Evolutionary conservation across 176 grass and related monocot species (phyloP), one percentile per base, ranked within the genome.

Genomic region (Phoenix roebelenii): DNA sequence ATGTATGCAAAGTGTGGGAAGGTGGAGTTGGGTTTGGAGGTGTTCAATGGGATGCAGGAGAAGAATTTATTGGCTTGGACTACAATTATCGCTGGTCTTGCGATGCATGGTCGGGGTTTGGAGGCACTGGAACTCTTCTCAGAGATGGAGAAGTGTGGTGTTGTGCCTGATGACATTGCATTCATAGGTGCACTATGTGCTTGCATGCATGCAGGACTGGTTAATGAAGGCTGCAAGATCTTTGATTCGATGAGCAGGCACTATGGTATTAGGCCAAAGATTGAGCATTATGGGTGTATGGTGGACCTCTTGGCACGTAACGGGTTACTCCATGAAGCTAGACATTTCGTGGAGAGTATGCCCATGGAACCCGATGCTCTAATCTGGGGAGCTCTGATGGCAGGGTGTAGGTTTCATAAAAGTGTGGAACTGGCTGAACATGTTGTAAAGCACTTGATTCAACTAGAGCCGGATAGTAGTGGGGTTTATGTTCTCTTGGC

Each of bases 231-330:
- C 14, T 44, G 39, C 14, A 51, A 52, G 17, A 48, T 68, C 25
- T 68, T 55, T 39, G 55, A 68, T 57, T 68, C 54, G 52, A 68
- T 68, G 65, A 25, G 55, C 9, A 25, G 51, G 10, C 10, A 2
- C 35, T 57, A 56, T 44, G 65, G 52, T 25, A 17, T 57, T 18
- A 68, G 28, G 52, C 65, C 65, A 22, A 54, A 18, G 52, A 44
- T 68, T 56, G 25, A 57, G 52, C 65, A 85, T 32, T 79, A 76
- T 18, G 82, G 76, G 16, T 85, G 82, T 52, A 18, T 80, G 56
- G 76, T 85, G 52, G 82, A 76, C 49, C 74, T 85, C n/a, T 68
- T 85, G 29, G 63, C 62, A 56, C 63, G 82, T n/a, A 72, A 57
- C 15, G 82, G 82, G 7, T 54, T 52, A 5, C 49, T 80, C 12